Conservation (phyloP, 495 filamentous ascomycete genomes). For the Aspergillus bertholletiae region DNA sequence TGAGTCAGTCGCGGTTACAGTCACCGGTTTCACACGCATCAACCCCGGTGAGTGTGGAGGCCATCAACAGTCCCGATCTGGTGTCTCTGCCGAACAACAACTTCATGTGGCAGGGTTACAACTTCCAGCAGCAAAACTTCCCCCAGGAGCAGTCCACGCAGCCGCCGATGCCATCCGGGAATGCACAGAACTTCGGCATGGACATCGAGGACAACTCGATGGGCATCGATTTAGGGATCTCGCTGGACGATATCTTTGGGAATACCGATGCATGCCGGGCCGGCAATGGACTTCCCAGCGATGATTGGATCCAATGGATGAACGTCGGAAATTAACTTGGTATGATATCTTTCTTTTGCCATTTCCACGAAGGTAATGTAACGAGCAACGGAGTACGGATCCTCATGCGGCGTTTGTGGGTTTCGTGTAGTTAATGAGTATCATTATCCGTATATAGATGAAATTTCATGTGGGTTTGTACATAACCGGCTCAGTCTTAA, state of each 20-base stretch:
- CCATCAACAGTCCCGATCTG: conserved; percentile 40
- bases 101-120: conserved; percentile 44
- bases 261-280: conserved; percentile 24
- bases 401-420: not conserved
- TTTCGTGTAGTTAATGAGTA: not conserved
- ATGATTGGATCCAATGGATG: conserved; percentile 47
- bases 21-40: conserved; percentile 34
- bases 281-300: conserved; percentile 20
- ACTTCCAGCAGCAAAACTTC: conserved; percentile 29
- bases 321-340: conserved; percentile 18
- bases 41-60: conserved; percentile 27
- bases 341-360: not conserved
- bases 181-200: conserved; percentile 26
- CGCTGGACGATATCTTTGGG: conserved; percentile 44
- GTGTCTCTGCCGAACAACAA: conserved; percentile 46
- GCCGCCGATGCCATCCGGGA: conserved; percentile 14
- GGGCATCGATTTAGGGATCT: conserved; percentile 35
- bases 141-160: conserved; percentile 17
- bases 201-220: conserved; percentile 26
- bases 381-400: not conserved
- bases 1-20: conserved; percentile 28
- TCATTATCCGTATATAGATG: not conserved
- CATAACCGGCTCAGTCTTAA: too few relatives aligned
- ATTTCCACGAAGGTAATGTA: not conserved
- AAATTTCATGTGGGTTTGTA: not conserved